Percentiles rank a stretch among this genome's conserved stretches.
Evolutionary conservation across 371 early-diverging fungal genomes (phyloP).

Genomic region (Saksenaea vasiformis): DNA sequence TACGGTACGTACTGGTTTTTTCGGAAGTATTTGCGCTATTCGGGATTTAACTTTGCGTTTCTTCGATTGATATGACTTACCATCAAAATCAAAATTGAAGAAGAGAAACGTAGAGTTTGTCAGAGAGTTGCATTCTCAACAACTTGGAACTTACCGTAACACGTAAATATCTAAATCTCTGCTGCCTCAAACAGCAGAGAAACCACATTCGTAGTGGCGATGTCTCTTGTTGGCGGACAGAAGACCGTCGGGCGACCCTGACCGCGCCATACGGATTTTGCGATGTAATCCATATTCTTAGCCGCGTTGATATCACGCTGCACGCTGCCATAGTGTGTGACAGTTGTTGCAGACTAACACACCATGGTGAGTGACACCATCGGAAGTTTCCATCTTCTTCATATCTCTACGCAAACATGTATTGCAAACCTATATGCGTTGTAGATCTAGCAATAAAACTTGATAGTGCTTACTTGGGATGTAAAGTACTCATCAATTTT

Average conservation of each 20-base stretch:
- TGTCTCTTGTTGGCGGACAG: not conserved
- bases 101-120: slow-evolving; percentile 16
- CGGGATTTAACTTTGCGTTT: no score
- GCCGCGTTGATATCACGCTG: slow-evolving; percentile 15
- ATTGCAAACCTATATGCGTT: slow-evolving; percentile 3
- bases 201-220: no score
- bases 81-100: no score
- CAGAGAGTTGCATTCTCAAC: no score
- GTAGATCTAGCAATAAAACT: not conserved
- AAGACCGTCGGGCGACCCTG: no score
- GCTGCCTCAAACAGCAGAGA: no score
- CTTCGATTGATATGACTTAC: no score
- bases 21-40: no score
- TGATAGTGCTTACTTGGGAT: not conserved
- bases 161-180: no score
- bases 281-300: slow-evolving; percentile 9
- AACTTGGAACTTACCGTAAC: no score
- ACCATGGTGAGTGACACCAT: slow-evolving; percentile 2
- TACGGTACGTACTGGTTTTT: no score
- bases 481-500: slow-evolving; percentile 4
- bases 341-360: slow-evolving; percentile 12
- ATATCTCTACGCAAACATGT: not conserved
- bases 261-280: not conserved
- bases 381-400: not conserved
- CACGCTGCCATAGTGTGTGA: slow-evolving; percentile 13